Evolutionary conservation across 805 yeast genomes (phyloP).

Genomic region (Wickerhamiella qilinensis): DNA sequence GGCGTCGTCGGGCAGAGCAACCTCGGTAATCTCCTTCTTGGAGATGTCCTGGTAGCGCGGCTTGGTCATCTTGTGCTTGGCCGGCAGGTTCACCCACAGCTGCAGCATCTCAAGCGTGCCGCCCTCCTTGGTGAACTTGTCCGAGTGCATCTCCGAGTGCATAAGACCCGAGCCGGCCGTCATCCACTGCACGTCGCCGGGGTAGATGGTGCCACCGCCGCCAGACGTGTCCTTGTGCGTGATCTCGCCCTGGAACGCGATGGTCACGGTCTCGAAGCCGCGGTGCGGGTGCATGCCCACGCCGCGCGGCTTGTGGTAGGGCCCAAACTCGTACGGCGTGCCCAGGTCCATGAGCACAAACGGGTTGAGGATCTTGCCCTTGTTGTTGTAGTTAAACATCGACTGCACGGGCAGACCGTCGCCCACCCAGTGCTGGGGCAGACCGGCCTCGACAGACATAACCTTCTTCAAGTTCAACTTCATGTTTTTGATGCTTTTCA

Average conservation of each 20-base stretch:
- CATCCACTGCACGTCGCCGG: constrained; percentile 84
- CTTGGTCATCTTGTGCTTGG: constrained; percentile 37
- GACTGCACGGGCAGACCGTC: constrained; percentile 4
- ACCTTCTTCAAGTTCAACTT: constrained; percentile 1
- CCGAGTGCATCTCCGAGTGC: constrained; percentile 53
- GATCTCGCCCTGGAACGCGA: constrained; percentile 43
- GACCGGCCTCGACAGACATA: background rate
- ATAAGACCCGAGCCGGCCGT: constrained; percentile 80
- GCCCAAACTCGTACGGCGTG: constrained; percentile 4
- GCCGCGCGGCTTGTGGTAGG: constrained; percentile 2
- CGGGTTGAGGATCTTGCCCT: constrained; percentile 4
- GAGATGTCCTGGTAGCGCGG: constrained; percentile 68
- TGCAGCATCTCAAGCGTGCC: constrained; percentile 55
- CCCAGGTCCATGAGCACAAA: constrained; percentile 6
- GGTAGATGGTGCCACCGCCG: constrained; percentile 50
- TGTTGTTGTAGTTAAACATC: constrained; percentile 2
- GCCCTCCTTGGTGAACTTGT: constrained; percentile 10
- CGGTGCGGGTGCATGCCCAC: constrained; percentile 45
- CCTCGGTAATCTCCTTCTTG: constrained; percentile 53
- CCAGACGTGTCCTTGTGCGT: constrained; percentile 83
- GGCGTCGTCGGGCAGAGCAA: constrained; percentile 39
- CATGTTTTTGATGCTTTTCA: background rate
- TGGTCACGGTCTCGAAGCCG: constrained; percentile 64
- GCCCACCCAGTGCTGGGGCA: constrained; percentile 21
- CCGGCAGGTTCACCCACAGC: constrained; percentile 74